Conservation (phyloP, 768 basidiomycete genomes). For the Sporobolomyces pararoseus region DNA sequence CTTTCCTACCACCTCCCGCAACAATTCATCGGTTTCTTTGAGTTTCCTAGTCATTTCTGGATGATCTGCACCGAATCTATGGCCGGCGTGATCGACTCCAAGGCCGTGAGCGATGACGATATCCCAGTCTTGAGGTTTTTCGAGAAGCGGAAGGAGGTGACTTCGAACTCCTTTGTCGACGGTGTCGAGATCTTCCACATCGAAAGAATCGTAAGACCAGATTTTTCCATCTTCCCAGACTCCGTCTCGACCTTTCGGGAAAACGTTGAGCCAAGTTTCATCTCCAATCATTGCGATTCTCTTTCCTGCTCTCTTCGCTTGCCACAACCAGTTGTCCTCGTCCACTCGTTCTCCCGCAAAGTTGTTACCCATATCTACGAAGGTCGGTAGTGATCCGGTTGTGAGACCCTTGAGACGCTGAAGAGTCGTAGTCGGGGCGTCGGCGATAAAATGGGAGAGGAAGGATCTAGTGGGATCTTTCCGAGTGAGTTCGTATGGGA, state of each 20-base stretch:
- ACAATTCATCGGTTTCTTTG: slow-evolving; percentile 76
- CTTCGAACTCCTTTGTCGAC: slow-evolving; percentile 85
- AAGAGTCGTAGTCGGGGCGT: slow-evolving; percentile 91
- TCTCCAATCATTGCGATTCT: slow-evolving; percentile 90
- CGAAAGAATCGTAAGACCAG: slow-evolving; percentile 90
- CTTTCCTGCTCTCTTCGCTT: slow-evolving; percentile 55
- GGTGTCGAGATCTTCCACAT: slow-evolving; percentile 94
- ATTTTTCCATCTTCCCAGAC: slow-evolving; percentile 60
- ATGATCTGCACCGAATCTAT: slow-evolving; percentile 85
- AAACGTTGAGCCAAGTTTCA: slow-evolving; percentile 91
- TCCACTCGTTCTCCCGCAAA: slow-evolving; percentile 80
- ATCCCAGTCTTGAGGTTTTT: slow-evolving; percentile 62
- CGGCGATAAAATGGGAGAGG: slow-evolving; percentile 82
- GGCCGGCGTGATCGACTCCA: slow-evolving; percentile 94
- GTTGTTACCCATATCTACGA: slow-evolving; percentile 87
- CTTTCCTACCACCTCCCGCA: slow-evolving; percentile 65
- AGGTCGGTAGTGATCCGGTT: slow-evolving; percentile 90
- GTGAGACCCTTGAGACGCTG: slow-evolving; percentile 93
- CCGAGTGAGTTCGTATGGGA: slow-evolving; percentile 69
- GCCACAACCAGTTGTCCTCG: slow-evolving; percentile 83
- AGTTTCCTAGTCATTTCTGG: slow-evolving; percentile 80
- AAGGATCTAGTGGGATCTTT: slow-evolving; percentile 68
- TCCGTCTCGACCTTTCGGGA: slow-evolving; percentile 57
- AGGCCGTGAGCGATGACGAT: slow-evolving; percentile 87
- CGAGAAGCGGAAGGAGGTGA: slow-evolving; percentile 75